A percentile compares a stretch with the other conserved stretches of the same genome.
phyloP scores from a whole-genome alignment of 306 rosid species.

The Fragaria vesca region DNA sequence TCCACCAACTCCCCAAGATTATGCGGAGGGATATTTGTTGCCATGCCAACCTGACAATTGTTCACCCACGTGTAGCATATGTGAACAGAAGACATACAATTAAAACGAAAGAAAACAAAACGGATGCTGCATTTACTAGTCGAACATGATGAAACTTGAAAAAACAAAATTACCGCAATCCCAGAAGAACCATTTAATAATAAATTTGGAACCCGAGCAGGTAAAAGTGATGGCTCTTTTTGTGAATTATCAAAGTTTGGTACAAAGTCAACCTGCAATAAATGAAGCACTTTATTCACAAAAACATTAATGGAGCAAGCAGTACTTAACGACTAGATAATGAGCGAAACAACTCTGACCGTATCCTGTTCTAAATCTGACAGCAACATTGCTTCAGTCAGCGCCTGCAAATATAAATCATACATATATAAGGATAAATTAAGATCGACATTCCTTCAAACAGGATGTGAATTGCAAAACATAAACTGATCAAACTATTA shows the following conservation, averaged over 20 bases:
- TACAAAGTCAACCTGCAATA: conserved; percentile 80
- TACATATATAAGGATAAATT: conserved; percentile 7
- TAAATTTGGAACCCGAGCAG: conserved; percentile 90
- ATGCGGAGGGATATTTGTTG: conserved; percentile 98
- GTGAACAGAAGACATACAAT: conserved; percentile 25
- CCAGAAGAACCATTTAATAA: conserved; percentile 97
- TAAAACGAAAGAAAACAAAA: conserved; percentile 5
- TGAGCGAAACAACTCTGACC: conserved; percentile 45
- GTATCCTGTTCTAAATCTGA: conserved; percentile 83
- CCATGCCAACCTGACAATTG: conserved; percentile 90
- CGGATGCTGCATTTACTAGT: conserved; percentile 9
- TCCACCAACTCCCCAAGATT: conserved; percentile 95
- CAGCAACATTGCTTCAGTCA: conserved; percentile 87
- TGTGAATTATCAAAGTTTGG: conserved; percentile 95
- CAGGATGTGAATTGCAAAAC: not conserved
- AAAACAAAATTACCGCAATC: conserved; percentile 67
- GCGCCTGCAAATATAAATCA: conserved; percentile 58
- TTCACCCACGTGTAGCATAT: not conserved
- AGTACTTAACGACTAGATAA: conserved; percentile 20
- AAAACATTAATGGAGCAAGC: conserved; percentile 10
- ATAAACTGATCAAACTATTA: not conserved
- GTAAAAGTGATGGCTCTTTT: conserved; percentile 86
- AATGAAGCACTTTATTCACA: conserved; percentile 18
- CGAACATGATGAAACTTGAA: not conserved
- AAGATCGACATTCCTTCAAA: not conserved